phyloP scores from a whole-genome alignment of 148 eudicot species.

The Tetragonia tetragonoides region DNA sequence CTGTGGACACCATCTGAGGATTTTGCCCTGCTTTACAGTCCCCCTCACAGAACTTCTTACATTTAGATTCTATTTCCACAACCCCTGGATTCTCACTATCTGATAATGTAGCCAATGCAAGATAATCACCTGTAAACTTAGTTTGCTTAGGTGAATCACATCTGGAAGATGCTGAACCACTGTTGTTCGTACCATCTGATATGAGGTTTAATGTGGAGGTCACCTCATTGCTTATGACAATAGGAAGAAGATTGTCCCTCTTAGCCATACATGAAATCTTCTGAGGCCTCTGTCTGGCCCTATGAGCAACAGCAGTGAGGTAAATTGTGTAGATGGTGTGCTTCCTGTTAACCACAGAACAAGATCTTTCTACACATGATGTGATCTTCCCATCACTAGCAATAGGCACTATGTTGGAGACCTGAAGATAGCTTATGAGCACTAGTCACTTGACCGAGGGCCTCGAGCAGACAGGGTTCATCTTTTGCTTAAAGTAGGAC shows the following conservation, averaged over 20 bases:
- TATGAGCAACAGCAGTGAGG: slow-evolving; percentile 59
- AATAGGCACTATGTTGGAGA: slow-evolving; percentile 29
- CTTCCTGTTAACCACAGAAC: slow-evolving; percentile 36
- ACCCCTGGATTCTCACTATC: slow-evolving; percentile 74
- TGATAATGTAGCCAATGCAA: slow-evolving; percentile 42
- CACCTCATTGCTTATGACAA: slow-evolving; percentile 44
- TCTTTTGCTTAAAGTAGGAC: slow-evolving; percentile 53
- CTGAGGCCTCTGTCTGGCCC: slow-evolving; percentile 64
- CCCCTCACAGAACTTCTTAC: slow-evolving; percentile 46
- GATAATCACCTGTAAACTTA: slow-evolving; percentile 43
- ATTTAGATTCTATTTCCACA: slow-evolving; percentile 45
- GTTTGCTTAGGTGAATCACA: slow-evolving; percentile 53
- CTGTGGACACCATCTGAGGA: slow-evolving; percentile 49
- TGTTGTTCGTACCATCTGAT: slow-evolving; percentile 48
- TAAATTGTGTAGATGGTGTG: slow-evolving; percentile 44
- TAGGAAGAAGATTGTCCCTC: slow-evolving; percentile 54
- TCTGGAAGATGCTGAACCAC: slow-evolving; percentile 34
- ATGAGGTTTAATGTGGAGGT: slow-evolving; percentile 35
- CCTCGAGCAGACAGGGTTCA: slow-evolving; percentile 43
- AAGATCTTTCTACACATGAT: slow-evolving; percentile 26
- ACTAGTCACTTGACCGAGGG: slow-evolving; percentile 50
- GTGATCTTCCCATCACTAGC: slow-evolving; percentile 56
- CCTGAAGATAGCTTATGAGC: slow-evolving; percentile 47
- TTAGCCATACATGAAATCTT: slow-evolving; percentile 68
- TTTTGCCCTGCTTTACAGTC: slow-evolving; percentile 46